These are phyloP conservation scores for Penicillium goetzii DNA, from an alignment of 495 filamentous ascomycete species.

Conservation along the genomic window DNA sequence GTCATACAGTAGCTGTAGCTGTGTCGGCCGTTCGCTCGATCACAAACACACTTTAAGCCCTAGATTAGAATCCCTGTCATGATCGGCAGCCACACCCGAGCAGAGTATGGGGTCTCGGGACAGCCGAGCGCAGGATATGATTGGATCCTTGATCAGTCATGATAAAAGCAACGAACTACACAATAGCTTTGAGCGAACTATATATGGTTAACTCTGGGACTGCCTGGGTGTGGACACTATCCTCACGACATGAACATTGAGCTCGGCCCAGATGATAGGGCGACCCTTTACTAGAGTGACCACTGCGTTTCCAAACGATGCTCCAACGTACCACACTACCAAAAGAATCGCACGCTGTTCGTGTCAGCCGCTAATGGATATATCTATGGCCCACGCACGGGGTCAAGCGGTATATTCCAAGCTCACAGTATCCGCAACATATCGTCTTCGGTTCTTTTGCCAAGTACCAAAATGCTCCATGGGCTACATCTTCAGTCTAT, in stretches of 20 bases:
- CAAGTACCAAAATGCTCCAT: too few relatives aligned
- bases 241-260: constrained; percentile 20
- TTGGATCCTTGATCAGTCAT: background rate
- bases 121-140: background rate
- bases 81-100: constrained; percentile 5
- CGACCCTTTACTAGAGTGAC: too few relatives aligned
- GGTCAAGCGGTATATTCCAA: too few relatives aligned
- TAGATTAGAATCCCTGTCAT: background rate
- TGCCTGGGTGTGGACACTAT: too few relatives aligned
- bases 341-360: too few relatives aligned
- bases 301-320: too few relatives aligned
- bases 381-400: too few relatives aligned
- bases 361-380: too few relatives aligned
- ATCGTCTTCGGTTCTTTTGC: too few relatives aligned
- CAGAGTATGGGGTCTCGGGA: background rate
- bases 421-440: too few relatives aligned
- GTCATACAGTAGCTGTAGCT: background rate
- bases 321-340: too few relatives aligned
- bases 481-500: too few relatives aligned
- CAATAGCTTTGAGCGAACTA: background rate
- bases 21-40: background rate
- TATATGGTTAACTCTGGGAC: background rate
- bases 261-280: constrained; percentile 3
- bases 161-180: background rate
- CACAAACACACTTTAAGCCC: background rate